Evolutionary conservation across 1,284 basidiomycete species (phyloP), one percentile per base, ranked within the genome.

Genomic region (Nidula niveotomentosa): DNA sequence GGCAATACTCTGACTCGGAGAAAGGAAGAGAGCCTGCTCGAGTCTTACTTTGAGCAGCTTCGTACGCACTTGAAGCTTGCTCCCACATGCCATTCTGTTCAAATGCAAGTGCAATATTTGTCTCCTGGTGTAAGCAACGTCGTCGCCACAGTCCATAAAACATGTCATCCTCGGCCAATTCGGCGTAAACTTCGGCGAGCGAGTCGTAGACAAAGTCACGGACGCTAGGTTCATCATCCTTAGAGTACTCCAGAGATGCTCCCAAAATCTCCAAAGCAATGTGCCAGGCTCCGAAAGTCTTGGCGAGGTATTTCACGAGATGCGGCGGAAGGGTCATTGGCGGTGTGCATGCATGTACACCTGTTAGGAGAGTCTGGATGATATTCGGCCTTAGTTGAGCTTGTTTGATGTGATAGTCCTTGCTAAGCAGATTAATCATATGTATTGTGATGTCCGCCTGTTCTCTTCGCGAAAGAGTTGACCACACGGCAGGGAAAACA

Each of bases 31-130:
- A 76, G 4, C 94, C 93, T 9, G 86, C 80, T 47, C 95, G 85
- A 5, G 94, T 91, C 69, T 90, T 94, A 62, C 80, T 88, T 72
- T 98, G 96, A 1, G 96, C 97, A 30, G 79, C 78, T 72, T 99
- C 97, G 73, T 99, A 98, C 52, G 91, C 82, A 60, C 83, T 84
- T 56, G 94, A 86, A 0, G 97, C 95, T 66, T 96, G 90, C 36
- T 92, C 90, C 96, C 96, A 99, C 81, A 97, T 90, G 13, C 98
- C 97, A 59, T 93, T 94, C 72, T 99, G 97, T 75, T 99, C 98
- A 65, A 91, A 95, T 4, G 94, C 90, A 52, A 99, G 81, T 3
- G 91, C 95, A 15, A 91, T 85, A 60, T 98, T 98, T 3, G 96
- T 98, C 65, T 99, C 97, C 7, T 83, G 75, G 64, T 94, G 94